Conservation (phyloP, 306 rosid species). For the Trichosanthes cucumerina region DNA sequence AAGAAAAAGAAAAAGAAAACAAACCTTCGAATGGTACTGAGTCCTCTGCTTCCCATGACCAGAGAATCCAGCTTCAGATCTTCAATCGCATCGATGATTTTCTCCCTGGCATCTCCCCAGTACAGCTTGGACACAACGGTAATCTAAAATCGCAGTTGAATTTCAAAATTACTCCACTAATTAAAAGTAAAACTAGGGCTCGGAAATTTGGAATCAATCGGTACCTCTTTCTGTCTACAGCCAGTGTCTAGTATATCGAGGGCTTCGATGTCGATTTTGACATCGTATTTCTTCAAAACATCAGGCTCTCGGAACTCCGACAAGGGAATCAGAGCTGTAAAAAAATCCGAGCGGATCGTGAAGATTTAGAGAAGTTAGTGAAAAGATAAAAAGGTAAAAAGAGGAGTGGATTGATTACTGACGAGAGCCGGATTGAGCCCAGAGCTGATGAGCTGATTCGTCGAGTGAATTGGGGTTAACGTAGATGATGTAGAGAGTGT, state of each 20-base stretch:
- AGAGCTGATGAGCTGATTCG: constrained; percentile 34
- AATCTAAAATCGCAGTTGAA: constrained; percentile 25
- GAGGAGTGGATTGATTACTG: constrained; percentile 9
- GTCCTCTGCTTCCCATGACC: constrained; percentile 97
- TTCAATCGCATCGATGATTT: constrained; percentile 57
- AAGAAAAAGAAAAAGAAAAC: neutral
- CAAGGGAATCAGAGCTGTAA: constrained; percentile 76
- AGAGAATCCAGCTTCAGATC: constrained; percentile 69
- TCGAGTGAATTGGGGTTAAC: constrained; percentile 31
- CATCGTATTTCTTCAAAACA: constrained; percentile 34
- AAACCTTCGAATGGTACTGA: constrained; percentile 53
- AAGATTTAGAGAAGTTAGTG: neutral
- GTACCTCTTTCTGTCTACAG: constrained; percentile 64
- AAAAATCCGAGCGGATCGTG: neutral
- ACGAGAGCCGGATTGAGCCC: constrained; percentile 68
- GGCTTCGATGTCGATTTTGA: constrained; percentile 52
- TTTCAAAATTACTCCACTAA: neutral
- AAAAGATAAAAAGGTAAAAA: neutral
- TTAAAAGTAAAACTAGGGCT: neutral
- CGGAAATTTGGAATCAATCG: neutral
- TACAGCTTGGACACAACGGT: constrained; percentile 49
- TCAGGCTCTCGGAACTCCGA: constrained; percentile 44
- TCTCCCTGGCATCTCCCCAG: constrained; percentile 98
- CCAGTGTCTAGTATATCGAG: constrained; percentile 65
- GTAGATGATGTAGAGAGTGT: constrained; percentile 56